These are phyloP conservation scores for Blastomyces percursus DNA, from an alignment of 2,329 filamentous ascomycete species.

Conservation along the genomic window DNA sequence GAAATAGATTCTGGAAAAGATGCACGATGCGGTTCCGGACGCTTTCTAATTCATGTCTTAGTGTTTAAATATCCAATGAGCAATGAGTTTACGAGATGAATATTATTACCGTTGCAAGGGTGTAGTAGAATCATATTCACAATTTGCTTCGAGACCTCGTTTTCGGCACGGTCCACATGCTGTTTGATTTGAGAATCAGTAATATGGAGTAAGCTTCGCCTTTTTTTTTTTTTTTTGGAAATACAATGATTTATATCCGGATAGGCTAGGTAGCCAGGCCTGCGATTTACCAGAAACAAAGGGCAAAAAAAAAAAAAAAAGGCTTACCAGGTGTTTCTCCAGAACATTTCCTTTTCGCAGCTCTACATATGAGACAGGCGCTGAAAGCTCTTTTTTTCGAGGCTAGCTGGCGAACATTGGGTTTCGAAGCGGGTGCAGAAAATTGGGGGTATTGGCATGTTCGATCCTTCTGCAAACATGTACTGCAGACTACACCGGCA, in stretches of 20 bases:
- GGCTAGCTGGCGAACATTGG: background rate
- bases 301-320: background rate
- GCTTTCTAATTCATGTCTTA: constrained; percentile 1
- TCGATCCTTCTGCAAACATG: background rate
- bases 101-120: background rate
- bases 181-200: background rate
- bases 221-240: no score
- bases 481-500: background rate
- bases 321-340: constrained; percentile 7
- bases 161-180: background rate
- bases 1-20: background rate
- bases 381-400: background rate
- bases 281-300: background rate
- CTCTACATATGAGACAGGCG: constrained; percentile 8
- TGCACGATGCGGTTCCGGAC: background rate
- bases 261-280: background rate
- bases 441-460: background rate
- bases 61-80: background rate
- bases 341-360: constrained; percentile 12
- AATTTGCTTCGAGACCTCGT: background rate
- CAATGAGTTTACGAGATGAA: background rate
- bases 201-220: background rate
- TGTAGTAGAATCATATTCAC: background rate
- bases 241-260: background rate
- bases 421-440: background rate